Conservation (phyloP, 2,329 filamentous ascomycete species). For the Sarocladium kiliense region DNA sequence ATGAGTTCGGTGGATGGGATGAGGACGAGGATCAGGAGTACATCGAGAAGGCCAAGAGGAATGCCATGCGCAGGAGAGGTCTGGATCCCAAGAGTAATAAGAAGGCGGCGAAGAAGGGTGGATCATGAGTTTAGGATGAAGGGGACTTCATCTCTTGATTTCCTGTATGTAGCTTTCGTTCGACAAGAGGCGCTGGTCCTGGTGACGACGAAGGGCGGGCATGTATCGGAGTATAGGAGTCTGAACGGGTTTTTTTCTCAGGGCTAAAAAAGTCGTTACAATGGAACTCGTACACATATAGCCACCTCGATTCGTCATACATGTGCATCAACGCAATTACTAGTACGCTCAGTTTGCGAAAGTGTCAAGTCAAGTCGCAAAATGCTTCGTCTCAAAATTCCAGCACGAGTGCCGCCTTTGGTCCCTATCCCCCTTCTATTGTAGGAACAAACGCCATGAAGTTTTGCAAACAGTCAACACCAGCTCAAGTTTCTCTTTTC, state of each 20-base stretch:
- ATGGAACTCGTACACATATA: not conserved
- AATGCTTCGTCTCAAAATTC: too few relatives aligned
- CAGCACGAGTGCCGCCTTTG: too few relatives aligned
- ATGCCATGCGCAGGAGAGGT: slow-evolving; percentile 68
- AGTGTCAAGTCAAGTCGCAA: too few relatives aligned
- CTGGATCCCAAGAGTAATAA: slow-evolving; percentile 60
- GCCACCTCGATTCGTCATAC: too few relatives aligned
- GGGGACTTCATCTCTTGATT: slow-evolving; percentile 6
- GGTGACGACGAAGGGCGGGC: not conserved
- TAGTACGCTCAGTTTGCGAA: too few relatives aligned
- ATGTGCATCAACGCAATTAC: too few relatives aligned
- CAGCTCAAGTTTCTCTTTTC: not conserved
- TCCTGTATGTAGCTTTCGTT: slow-evolving; percentile 6
- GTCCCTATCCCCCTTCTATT: not conserved
- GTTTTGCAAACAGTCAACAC: not conserved
- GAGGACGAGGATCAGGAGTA: slow-evolving; percentile 67
- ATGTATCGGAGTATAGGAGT: slow-evolving; percentile 12
- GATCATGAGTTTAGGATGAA: slow-evolving; percentile 12
- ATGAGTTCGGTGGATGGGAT: slow-evolving; percentile 68
- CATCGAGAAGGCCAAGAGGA: slow-evolving; percentile 69
- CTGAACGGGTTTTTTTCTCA: not conserved
- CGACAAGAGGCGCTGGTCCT: not conserved
- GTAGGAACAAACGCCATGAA: not conserved
- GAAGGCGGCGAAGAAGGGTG: slow-evolving; percentile 19
- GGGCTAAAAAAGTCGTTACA: not conserved